Evolutionary conservation across 1,284 basidiomycete species (phyloP).

Genomic region (Ceratobasidium papillatum): DNA sequence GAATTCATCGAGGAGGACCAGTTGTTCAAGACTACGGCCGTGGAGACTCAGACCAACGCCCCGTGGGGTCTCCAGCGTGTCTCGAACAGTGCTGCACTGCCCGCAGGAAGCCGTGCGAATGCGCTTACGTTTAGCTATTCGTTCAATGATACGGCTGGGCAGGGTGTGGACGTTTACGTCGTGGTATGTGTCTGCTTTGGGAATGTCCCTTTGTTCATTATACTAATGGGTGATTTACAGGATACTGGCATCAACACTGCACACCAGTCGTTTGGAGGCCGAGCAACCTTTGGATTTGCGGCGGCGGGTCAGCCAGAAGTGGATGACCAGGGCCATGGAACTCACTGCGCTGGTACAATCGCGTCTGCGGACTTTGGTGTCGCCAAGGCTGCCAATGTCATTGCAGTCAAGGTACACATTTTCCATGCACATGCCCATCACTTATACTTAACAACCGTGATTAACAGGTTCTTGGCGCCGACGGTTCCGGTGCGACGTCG

Average conservation of each 20-base stretch:
- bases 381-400: conserved; percentile 36
- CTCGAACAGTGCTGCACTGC: conserved; percentile 13
- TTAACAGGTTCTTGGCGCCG: conserved; percentile 36
- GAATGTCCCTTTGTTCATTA: not conserved
- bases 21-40: conserved; percentile 19
- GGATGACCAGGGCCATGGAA: conserved; percentile 44
- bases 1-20: conserved; percentile 39
- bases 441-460: not conserved
- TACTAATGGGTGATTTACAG: not conserved
- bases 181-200: not conserved
- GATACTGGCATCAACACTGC: conserved; percentile 42
- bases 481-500: conserved; percentile 42
- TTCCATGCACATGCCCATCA: not conserved
- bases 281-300: conserved; percentile 39
- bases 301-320: conserved; percentile 27
- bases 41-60: conserved; percentile 37
- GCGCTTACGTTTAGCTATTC: conserved; percentile 39
- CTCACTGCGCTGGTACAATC: conserved; percentile 43
- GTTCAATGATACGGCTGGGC: conserved; percentile 39
- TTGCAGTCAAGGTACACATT: conserved; percentile 31
- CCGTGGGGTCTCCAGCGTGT: conserved; percentile 44
- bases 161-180: conserved; percentile 44
- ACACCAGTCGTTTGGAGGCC: conserved; percentile 41
- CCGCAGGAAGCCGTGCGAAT: conserved; percentile 36
- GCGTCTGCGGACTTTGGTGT: conserved; percentile 42